Evolutionary conservation across 352 stramenopile species (phyloP).

Genomic region (Nothophytophthora sp.): DNA sequence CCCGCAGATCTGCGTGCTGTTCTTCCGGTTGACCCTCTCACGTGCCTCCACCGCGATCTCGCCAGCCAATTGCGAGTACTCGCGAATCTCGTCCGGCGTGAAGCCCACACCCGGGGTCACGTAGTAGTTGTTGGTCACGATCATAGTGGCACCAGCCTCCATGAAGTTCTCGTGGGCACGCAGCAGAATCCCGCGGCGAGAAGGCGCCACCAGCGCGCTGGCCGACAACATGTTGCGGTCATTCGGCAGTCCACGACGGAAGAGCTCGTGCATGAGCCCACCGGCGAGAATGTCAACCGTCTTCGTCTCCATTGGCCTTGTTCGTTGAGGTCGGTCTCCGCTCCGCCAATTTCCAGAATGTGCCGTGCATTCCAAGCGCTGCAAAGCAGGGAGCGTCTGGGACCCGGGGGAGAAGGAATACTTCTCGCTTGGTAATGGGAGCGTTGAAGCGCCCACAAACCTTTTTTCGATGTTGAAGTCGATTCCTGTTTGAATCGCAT

Average conservation of each 20-base stretch:
- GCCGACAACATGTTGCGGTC: constrained; percentile 92
- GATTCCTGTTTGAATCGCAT: too few species aligned
- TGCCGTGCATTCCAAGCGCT: too few species aligned
- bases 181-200: constrained; percentile 72
- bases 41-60: constrained; percentile 61
- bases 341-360: constrained; percentile 17
- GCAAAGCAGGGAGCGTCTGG: too few species aligned
- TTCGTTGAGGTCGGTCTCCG: background rate
- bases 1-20: constrained; percentile 67
- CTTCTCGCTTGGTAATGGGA: too few species aligned
- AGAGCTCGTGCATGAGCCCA: constrained; percentile 89
- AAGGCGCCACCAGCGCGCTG: constrained; percentile 64
- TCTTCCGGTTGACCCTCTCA: constrained; percentile 20
- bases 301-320: constrained; percentile 31
- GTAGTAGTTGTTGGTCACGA: constrained; percentile 91
- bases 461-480: too few species aligned
- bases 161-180: constrained; percentile 79
- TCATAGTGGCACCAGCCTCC: constrained; percentile 67
- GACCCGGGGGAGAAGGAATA: too few species aligned
- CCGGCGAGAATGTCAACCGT: constrained; percentile 72
- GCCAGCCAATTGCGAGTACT: constrained; percentile 64
- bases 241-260: constrained; percentile 80
- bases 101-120: constrained; percentile 89
- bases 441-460: too few species aligned
- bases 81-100: constrained; percentile 64